A percentile compares a stretch with the other conserved stretches of the same genome.
These are phyloP conservation scores for Trametes polyzona DNA, from an alignment of 1,284 basidiomycete species.

Conservation along the genomic window DNA sequence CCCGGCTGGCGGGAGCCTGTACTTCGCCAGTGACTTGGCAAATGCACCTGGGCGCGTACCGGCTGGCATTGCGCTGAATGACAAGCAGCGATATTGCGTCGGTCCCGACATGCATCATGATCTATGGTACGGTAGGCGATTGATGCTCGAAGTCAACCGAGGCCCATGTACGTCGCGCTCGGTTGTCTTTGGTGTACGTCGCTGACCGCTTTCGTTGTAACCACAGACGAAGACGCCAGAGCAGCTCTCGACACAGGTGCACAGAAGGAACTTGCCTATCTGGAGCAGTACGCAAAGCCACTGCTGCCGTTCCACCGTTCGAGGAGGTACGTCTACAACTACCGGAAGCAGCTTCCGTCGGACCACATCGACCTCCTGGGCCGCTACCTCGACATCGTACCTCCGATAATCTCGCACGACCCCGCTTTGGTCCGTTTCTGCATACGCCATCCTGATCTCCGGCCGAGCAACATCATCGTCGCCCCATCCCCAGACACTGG, in stretches of 20 bases:
- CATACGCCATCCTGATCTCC: conserved; percentile 45
- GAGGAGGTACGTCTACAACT: conserved; percentile 49
- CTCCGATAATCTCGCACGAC: conserved; percentile 43
- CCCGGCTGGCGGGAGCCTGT: conserved; percentile 56
- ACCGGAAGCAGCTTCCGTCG: conserved; percentile 52
- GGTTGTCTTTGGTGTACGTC: conserved; percentile 32
- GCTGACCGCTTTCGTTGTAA: not conserved
- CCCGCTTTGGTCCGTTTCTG: conserved; percentile 34
- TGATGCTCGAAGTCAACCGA: conserved; percentile 48
- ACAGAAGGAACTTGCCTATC: conserved; percentile 53
- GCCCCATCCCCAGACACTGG: conserved; percentile 14
- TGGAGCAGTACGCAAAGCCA: conserved; percentile 53
- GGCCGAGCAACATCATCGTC: conserved; percentile 43
- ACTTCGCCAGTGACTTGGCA: conserved; percentile 48
- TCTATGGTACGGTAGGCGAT: conserved; percentile 53
- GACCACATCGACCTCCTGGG: conserved; percentile 42
- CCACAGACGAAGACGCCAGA: conserved; percentile 48
- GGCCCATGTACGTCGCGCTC: conserved; percentile 52
- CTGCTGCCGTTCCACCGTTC: conserved; percentile 49
- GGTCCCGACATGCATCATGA: conserved; percentile 49
- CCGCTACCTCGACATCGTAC: conserved; percentile 42
- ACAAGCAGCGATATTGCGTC: conserved; percentile 44
- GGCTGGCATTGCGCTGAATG: conserved; percentile 39
- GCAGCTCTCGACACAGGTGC: conserved; percentile 49
- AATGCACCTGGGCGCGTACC: conserved; percentile 35